These are phyloP conservation scores for Adiantum capillusveneris DNA, from an alignment of 75 land plant genomes.

Conservation along the genomic window DNA sequence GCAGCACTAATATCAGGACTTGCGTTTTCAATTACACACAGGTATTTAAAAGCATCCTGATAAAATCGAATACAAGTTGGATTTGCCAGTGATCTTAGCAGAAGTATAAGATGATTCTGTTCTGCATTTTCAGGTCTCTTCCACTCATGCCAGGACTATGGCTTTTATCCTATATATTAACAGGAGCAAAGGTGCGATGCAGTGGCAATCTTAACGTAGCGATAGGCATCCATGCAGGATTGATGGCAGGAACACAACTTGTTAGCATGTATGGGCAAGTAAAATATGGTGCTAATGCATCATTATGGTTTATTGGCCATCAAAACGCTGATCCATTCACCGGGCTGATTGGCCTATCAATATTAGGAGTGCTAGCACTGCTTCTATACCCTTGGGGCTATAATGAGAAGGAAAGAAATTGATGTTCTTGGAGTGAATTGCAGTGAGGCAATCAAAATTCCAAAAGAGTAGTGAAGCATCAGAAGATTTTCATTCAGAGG, in stretches of 20 bases:
- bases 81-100: background rate
- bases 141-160: slow-evolving; percentile 66
- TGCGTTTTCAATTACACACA: slow-evolving; percentile 58
- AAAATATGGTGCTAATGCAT: slow-evolving; percentile 30
- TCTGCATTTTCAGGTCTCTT: slow-evolving; percentile 57
- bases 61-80: no score
- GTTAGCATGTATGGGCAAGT: slow-evolving; percentile 53
- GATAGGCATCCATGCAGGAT: slow-evolving; percentile 77
- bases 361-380: slow-evolving; percentile 45
- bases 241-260: slow-evolving; percentile 47
- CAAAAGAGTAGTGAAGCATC: no score
- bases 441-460: no score
- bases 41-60: no score
- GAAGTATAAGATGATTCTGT: background rate
- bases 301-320: slow-evolving; percentile 56
- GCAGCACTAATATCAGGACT: slow-evolving; percentile 75
- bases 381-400: slow-evolving; percentile 47
- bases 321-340: slow-evolving; percentile 74
- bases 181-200: slow-evolving; percentile 46
- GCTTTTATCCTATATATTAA: slow-evolving; percentile 58
- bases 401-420: background rate
- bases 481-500: no score
- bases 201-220: slow-evolving; percentile 54
- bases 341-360: slow-evolving; percentile 55
- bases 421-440: no score